Base-by-base conservation (phyloP, 1,139 yeast genomes). In the Taphrina pruni region DNA sequence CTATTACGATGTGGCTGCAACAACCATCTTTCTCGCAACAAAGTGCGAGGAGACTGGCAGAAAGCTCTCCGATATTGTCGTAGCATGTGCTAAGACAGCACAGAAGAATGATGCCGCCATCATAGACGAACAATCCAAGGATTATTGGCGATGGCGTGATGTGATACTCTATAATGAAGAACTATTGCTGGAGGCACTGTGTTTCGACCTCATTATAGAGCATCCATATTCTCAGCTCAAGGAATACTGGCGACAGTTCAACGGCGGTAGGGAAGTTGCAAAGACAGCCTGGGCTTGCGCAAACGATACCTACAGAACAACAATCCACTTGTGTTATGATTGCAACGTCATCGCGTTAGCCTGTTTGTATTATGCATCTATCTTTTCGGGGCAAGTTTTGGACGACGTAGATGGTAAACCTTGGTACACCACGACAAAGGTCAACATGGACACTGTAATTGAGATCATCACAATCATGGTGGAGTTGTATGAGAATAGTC, bases 11-110 rank as follows among this genome's bases (percentile, higher is more conserved):
- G 79, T 82, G 41, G 86, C 82, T 0, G 86, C 85, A 0, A 81
- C 86, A 1, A 77, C 83, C 45, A 73, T 85, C 41, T 84, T 85
- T 73, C 76, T 85, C 36, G 86, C 87, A 1, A 80, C 85, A 67
- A 85, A 85, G 71, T 80, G 83, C 8, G 86, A 84, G 69, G 87
- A 85, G 70, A 79, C 84, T 36, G 80, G 82, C 60, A 78, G 87
- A 48, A 77, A 81, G 64, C 74, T 84, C 38, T 75, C 81, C 60
- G 86, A 84, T 69, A 79, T 85, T 3, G 84, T 83, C 14, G 77
- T 81, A 36, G 79, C 81, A 5, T 81, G 85, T 72, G 83, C 85
- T 3, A 79, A 79, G 66, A 78, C 81, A 9, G 86, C 86, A 0
- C 80, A 80, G 43, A 82, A 82, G 72, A 77, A 81, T 67, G 78